Base-by-base conservation (phyloP, 1,284 basidiomycete genomes). In the Heliocybe sulcata region DNA sequence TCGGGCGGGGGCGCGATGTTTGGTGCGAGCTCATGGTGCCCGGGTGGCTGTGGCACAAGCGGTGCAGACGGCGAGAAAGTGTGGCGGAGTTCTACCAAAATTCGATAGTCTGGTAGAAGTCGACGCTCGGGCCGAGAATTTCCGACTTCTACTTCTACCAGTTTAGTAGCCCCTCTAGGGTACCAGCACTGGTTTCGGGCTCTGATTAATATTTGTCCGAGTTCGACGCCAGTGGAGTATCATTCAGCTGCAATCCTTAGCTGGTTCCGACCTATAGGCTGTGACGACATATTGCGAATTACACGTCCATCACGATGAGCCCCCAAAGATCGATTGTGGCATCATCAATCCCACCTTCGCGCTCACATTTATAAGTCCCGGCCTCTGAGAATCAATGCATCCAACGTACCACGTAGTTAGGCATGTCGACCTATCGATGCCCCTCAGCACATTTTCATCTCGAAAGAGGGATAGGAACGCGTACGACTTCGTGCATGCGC, bases 401-500 rank as follows among this genome's bases (percentile, higher is more conserved):
- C 31, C 19, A 22, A 69, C 77, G 58, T 63, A 83, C 81, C 50
- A 83, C 74, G 58, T 81, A 84, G 61, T 83, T 83, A 11, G 82
- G 82, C 81, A 83, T 82, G 58, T 83, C 82, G 45, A 83, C 79
- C 81, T 82, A 19, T n/a, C 58, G 31, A 12, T 53, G 45, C 4
- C 35, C 6, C 3, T 42, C 9, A 42, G 26, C 33, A 8, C 14
- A 6, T 4, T 12, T 29, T 16, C n/a, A n/a, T 26, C 16, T 4
- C 9, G 19, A n/a, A 12, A 35, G 9, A 29, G 11, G 8, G n/a
- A 51, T 29, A 27, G 25, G 38, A 52, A 25, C 38, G 73, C 80
- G 55, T 49, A 82, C 82, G 63, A 82, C 82, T 68, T 84, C 82
- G 57, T 82, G 82, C 71, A 85, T 73, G 53, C 76, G 70, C 56